Base-by-base conservation (phyloP, 2,329 filamentous ascomycete species). In the Sodiomyces alkalinus region DNA sequence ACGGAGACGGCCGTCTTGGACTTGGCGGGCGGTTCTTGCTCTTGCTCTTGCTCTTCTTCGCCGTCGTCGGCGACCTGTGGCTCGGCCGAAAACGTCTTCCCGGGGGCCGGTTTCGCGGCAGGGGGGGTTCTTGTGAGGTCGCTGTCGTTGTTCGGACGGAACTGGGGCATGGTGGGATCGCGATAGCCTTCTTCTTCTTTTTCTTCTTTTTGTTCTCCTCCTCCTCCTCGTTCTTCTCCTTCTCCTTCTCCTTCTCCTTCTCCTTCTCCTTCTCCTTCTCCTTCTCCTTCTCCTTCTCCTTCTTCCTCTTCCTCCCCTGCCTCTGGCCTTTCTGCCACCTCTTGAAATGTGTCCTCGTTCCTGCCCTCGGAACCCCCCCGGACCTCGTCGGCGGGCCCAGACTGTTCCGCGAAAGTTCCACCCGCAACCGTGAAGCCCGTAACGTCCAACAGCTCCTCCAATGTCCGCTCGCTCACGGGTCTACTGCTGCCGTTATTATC, bases 81-180 rank as follows among this genome's bases (percentile, higher is more conserved):
- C 20, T 26, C 27, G 22, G 19, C n/a, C 13, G 14, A 14, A 9
- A 19, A 10, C 11, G 3, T 15, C 11, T 21, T 27, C n/a, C n/a
- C 26, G 18, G 23, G 23, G 14, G 23, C 6, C 2, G 9, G 23
- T 10, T 9, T 4, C 12, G 23, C 35, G 19, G 22, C 17, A 6
- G 35, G 5, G n/a, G 24, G 24, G n/a, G n/a, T n/a, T n/a, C n/a
- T n/a, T 8, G 17, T 27, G 17, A 12, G 14, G 16, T 18, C 19
- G 7, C 41, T 39, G 1, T 41, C 35, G 18, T 49, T 57, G 37
- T 76, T 67, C n/a, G 74, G 74, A 5, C 70, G 62, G 43, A 78
- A 78, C 40, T 80, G 75, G 7, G 75, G 75, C 47, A 80, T 57
- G 0, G 74, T 80, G 6, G 69, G 69, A 39, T 81, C 76, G 6